A percentile compares a stretch with the other conserved stretches of the same genome.
Conservation (phyloP, 495 filamentous ascomycete species). For the Elasticomyces elasticus region DNA sequence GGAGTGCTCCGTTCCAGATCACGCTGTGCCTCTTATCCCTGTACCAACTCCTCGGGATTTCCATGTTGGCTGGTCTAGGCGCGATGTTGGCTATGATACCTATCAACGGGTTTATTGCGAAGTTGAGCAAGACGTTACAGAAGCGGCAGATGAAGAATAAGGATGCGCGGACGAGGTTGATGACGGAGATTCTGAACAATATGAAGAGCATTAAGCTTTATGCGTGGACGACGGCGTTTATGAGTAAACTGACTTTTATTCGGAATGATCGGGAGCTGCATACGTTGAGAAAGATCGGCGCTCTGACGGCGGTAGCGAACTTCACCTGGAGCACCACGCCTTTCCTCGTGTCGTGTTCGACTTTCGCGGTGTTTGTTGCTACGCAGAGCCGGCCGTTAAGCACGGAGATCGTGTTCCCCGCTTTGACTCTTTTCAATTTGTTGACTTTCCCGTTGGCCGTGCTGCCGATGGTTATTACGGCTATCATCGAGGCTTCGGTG, state of each 20-base stretch:
- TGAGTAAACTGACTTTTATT: slow-evolving; percentile 91
- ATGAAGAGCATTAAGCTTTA: slow-evolving; percentile 99
- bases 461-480: slow-evolving; percentile 94
- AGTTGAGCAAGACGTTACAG: slow-evolving; percentile 86
- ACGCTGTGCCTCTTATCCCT: slow-evolving; percentile 87
- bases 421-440: slow-evolving; percentile 82
- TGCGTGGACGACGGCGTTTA: slow-evolving; percentile 93
- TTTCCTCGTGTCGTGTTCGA: slow-evolving; percentile 94
- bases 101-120: slow-evolving; percentile 85
- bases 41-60: slow-evolving; percentile 83
- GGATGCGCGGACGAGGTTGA: slow-evolving; percentile 81
- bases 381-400: slow-evolving; percentile 71
- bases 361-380: slow-evolving; percentile 88
- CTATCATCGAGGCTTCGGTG: slow-evolving; percentile 90
- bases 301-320: slow-evolving; percentile 84
- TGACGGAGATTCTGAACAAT: slow-evolving; percentile 97
- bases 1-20: slow-evolving; percentile 97
- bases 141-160: slow-evolving; percentile 99
- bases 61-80: slow-evolving; percentile 92
- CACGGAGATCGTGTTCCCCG: slow-evolving; percentile 92
- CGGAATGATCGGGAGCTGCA: slow-evolving; percentile 91
- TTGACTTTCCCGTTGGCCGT: slow-evolving; percentile 92
- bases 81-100: slow-evolving; percentile 98
- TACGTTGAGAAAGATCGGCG: slow-evolving; percentile 91
- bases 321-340: slow-evolving; percentile 99